phyloP scores from a whole-genome alignment of 805 yeast species.

The Saccharomycopsis amapae region DNA sequence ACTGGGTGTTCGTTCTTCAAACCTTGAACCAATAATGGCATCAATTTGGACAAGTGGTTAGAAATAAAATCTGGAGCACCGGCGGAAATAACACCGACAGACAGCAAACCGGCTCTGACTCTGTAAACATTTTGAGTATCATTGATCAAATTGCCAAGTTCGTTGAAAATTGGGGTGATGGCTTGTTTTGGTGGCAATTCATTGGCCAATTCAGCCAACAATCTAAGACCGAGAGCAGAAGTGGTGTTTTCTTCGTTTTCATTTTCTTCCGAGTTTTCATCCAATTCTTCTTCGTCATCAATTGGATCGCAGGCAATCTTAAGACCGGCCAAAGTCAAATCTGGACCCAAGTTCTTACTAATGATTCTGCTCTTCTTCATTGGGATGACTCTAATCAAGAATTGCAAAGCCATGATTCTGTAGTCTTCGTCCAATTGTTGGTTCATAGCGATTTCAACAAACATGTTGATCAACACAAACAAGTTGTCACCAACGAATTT shows the following conservation, averaged over 20 bases:
- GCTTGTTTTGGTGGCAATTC: slow-evolving; percentile 93
- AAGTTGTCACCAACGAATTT: slow-evolving; percentile 72
- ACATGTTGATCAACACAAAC: slow-evolving; percentile 58
- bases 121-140: slow-evolving; percentile 65
- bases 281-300: slow-evolving; percentile 67
- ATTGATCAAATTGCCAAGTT: slow-evolving; percentile 47
- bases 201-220: slow-evolving; percentile 68
- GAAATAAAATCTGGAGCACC: slow-evolving; percentile 94
- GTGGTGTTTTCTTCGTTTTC: slow-evolving; percentile 91
- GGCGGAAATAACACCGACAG: slow-evolving; percentile 74
- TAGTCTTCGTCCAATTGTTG: slow-evolving; percentile 63
- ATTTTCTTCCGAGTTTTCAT: slow-evolving; percentile 79
- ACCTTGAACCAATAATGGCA: slow-evolving; percentile 68
- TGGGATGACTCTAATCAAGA: slow-evolving; percentile 69
- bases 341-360: slow-evolving; percentile 77
- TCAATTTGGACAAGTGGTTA: slow-evolving; percentile 63
- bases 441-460: slow-evolving; percentile 64
- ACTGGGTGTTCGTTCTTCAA: slow-evolving; percentile 65
- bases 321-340: slow-evolving; percentile 64
- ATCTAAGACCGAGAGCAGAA: slow-evolving; percentile 66
- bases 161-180: slow-evolving; percentile 67
- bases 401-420: slow-evolving; percentile 77
- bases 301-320: slow-evolving; percentile 77
- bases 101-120: slow-evolving; percentile 80
- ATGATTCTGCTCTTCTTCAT: slow-evolving; percentile 76